phyloP scores from a whole-genome alignment of 2,329 filamentous ascomycete genomes.

The Aspergillus fumigatus region DNA sequence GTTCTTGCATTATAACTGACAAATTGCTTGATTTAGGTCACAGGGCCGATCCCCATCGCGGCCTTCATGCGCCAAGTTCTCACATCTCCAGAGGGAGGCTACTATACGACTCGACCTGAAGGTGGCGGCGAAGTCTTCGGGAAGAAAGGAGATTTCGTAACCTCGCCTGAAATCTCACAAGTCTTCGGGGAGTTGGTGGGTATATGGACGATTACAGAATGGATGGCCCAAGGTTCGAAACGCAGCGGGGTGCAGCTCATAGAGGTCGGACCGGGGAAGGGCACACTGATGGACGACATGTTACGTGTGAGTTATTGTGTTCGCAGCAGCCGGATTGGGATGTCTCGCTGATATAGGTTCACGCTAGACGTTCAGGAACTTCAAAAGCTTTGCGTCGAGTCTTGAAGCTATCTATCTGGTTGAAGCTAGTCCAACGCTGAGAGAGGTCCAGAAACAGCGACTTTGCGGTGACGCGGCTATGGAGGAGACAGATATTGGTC shows the following conservation, averaged over 20 bases:
- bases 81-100: constrained; percentile 83
- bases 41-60: constrained; percentile 85
- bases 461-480: constrained; percentile 71
- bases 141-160: constrained; percentile 90
- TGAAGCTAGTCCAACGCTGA: constrained; percentile 79
- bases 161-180: constrained; percentile 95
- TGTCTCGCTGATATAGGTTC: constrained; percentile 3
- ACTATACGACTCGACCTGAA: constrained; percentile 75
- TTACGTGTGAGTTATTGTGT: constrained; percentile 61
- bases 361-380: constrained; percentile 72
- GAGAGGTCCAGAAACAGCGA: constrained; percentile 71
- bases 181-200: constrained; percentile 93
- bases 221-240: constrained; percentile 82
- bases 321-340: not conserved
- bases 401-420: constrained; percentile 90
- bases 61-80: constrained; percentile 99
- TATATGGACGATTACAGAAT: constrained; percentile 93
- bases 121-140: constrained; percentile 81
- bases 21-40: constrained; percentile 54
- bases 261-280: constrained; percentile 88
- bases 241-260: constrained; percentile 77
- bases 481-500: constrained; percentile 67
- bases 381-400: constrained; percentile 69
- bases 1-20: constrained; percentile 2
- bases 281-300: constrained; percentile 96